Percentiles rank a stretch among this genome's conserved stretches.
phyloP scores from a whole-genome alignment of 768 basidiomycete genomes.

The Amanita phalloides region DNA sequence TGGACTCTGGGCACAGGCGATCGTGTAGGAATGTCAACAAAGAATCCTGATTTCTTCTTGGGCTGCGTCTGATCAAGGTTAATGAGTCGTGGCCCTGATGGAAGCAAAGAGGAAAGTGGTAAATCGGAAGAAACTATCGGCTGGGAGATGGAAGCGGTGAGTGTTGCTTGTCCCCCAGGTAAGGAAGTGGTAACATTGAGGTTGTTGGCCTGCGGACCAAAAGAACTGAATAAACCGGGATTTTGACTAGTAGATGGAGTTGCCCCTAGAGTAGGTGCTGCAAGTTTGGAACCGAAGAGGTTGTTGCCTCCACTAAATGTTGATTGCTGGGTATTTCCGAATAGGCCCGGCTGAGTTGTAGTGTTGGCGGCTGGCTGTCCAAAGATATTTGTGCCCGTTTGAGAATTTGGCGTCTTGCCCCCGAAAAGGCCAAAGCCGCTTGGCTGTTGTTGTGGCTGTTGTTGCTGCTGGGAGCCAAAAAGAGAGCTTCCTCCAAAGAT shows the following conservation, averaged over 20 bases:
- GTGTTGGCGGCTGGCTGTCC: constrained; percentile 23
- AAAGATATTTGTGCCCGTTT: constrained; percentile 24
- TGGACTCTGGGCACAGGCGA: constrained; percentile 56
- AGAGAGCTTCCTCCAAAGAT: constrained; percentile 12
- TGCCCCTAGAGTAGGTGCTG: constrained; percentile 35
- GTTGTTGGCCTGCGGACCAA: constrained; percentile 19
- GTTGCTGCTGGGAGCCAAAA: constrained; percentile 12
- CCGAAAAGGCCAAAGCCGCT: constrained; percentile 31
- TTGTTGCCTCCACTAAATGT: constrained; percentile 27
- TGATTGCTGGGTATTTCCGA: constrained; percentile 35
- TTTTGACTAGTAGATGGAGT: constrained; percentile 30
- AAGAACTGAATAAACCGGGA: constrained; percentile 30
- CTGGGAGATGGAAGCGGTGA: constrained; percentile 85
- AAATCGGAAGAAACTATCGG: constrained; percentile 58
- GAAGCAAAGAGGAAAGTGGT: constrained; percentile 67
- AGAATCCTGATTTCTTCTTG: constrained; percentile 72
- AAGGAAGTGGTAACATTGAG: constrained; percentile 30
- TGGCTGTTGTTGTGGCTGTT: constrained; percentile 24
- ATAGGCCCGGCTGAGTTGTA: constrained; percentile 26
- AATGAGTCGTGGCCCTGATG: constrained; percentile 55
- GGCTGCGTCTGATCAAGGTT: constrained; percentile 45
- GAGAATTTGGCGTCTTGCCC: constrained; percentile 26
- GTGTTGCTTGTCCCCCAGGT: constrained; percentile 41
- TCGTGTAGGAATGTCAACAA: constrained; percentile 69
- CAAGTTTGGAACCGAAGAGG: constrained; percentile 43